phyloP scores from a whole-genome alignment of 2,329 filamentous ascomycete species.

The Lecanoromycetidae sp. region DNA sequence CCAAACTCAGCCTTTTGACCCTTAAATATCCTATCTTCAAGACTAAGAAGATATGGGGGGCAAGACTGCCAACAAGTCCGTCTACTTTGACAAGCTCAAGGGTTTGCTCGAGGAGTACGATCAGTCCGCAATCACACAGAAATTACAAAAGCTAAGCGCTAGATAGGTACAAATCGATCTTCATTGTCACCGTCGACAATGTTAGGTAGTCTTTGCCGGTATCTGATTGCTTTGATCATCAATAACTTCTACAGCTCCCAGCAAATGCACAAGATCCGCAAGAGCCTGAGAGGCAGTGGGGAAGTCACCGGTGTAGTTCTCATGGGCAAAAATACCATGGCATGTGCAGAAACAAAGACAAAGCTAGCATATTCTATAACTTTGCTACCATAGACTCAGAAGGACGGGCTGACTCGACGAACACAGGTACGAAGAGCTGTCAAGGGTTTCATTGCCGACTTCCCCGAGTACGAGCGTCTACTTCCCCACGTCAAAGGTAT shows the following conservation, averaged over 20 bases:
- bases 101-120: conserved; percentile 82
- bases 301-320: conserved; percentile 66
- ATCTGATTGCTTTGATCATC: too few relatives aligned
- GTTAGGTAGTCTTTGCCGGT: too few relatives aligned
- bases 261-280: conserved; percentile 99
- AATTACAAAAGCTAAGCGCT: background rate
- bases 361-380: conserved; percentile 17
- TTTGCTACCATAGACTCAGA: too few relatives aligned
- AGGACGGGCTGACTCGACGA: conserved; percentile 3
- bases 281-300: conserved; percentile 61
- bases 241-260: conserved; percentile 63
- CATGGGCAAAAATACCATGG: conserved; percentile 99
- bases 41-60: conserved; percentile 96
- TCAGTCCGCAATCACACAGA: background rate
- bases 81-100: conserved; percentile 99
- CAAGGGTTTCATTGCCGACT: conserved; percentile 81
- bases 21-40: conserved; percentile 99
- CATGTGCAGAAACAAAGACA: conserved; percentile 37
- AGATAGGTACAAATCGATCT: conserved; percentile 57
- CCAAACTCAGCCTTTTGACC: conserved; percentile 39
- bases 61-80: conserved; percentile 87
- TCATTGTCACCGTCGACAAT: conserved; percentile 98
- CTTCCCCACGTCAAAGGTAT: conserved; percentile 80
- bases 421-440: conserved; percentile 81
- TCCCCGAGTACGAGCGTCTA: conserved; percentile 95